Percentiles rank a stretch among this genome's conserved stretches.
These are phyloP conservation scores for Lepidium sativum DNA, from an alignment of 345 rosid species.

Conservation along the genomic window DNA sequence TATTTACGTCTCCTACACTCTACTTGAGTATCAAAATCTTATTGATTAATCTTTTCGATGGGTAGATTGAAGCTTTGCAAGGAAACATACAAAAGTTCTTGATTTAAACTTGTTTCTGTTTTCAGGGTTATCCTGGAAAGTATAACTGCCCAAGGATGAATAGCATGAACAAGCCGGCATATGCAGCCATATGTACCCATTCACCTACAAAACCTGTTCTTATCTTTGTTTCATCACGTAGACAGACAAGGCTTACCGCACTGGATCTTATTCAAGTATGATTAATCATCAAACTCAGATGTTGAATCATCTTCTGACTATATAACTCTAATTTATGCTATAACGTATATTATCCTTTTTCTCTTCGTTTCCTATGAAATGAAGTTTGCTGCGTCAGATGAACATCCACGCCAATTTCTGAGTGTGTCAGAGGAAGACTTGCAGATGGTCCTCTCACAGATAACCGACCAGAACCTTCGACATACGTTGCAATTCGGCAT, in stretches of 20 bases:
- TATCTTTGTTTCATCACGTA: conserved; percentile 95
- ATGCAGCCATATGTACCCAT: conserved; percentile 97
- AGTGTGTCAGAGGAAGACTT: conserved; percentile 76
- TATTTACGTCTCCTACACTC: not conserved
- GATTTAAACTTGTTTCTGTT: conserved; percentile 7
- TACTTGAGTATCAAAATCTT: not conserved
- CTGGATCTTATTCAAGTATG: conserved; percentile 92
- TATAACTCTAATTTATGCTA: not conserved
- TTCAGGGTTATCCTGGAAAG: conserved; percentile 97
- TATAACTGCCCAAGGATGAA: conserved; percentile 92
- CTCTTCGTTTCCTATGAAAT: conserved; percentile 19
- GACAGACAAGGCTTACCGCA: conserved; percentile 97
- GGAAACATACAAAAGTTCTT: conserved; percentile 2
- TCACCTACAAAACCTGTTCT: conserved; percentile 95
- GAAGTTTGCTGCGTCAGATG: conserved; percentile 94
- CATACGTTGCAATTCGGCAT: conserved; percentile 95
- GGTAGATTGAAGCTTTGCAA: not conserved
- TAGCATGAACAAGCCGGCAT: conserved; percentile 98
- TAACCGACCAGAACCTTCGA: conserved; percentile 86
- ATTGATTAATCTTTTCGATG: not conserved
- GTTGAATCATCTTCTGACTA: not conserved
- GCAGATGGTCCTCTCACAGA: conserved; percentile 93
- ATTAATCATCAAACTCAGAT: conserved; percentile 10
- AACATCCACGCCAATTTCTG: conserved; percentile 84
- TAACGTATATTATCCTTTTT: not conserved